Base-by-base conservation (phyloP, 192 early-diverging fungal genomes). In the Backusella macrospora region DNA sequence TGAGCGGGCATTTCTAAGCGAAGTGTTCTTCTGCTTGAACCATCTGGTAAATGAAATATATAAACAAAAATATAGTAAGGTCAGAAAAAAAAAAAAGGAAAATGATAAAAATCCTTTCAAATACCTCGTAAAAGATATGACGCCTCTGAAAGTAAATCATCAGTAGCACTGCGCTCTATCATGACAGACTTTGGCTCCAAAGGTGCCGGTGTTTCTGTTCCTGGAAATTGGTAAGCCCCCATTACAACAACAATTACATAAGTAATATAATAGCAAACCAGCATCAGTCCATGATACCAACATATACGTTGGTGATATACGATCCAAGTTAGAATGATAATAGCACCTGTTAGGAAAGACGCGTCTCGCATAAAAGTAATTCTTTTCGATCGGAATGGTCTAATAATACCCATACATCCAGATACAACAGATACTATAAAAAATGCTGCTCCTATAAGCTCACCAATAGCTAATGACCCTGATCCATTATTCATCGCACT, bases 381-480 rank as follows among this genome's bases (percentile, higher is more conserved):
- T 39, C 78, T 80, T 65, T 82, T 83, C 43, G 91, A 89, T 76
- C 84, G 84, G 69, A 93, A 95, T 18, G 96, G 95, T 5, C 84
- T 80, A 39, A 95, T 84, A 9, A 98, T 83, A 5, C 92, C 91
- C 71, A 97, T 93, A 8, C 86, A 85, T 34, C 95, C 94, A 9
- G 94, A 88, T 26, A 98, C 93, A 2, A 97, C 86, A 26, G 95
- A 84, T 5, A 90, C 86, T 62, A 97, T 92, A 79, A 96, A 99
- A 43, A 90, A 84, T 0, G 92, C 90, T 8, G 93, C 92, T 9
- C 93, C 96, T 29, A 96, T 84, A 14, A 99, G 87, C 75, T 97
- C 95, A 14, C 97, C 95, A 18, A 99, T 84, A 3, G 95, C 96
- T 62, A 97, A 74, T 1, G 90, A 90, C n/a, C 90, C 91, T 44